Evolutionary conservation across 305 asterid genomes (phyloP).

Genomic region (Fraxinus ornus): DNA sequence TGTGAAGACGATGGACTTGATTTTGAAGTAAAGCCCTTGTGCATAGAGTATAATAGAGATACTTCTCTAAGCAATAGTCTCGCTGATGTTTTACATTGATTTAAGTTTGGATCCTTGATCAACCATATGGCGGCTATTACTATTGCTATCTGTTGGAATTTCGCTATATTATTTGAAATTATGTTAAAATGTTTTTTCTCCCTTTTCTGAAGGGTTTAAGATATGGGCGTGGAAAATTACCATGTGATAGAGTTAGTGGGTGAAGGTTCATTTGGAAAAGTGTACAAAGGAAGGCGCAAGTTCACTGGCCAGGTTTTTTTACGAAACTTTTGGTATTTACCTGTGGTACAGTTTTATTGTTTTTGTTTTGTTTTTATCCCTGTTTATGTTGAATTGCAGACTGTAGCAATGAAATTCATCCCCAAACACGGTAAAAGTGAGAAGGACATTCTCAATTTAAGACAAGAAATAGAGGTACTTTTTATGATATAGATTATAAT

Average conservation of each 20-base stretch:
- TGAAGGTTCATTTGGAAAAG: constrained; percentile 98
- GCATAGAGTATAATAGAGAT: neutral
- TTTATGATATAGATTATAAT: neutral
- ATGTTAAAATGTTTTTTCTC: constrained; percentile 8
- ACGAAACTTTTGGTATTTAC: neutral
- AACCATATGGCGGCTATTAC: neutral
- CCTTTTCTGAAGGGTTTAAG: constrained; percentile 22
- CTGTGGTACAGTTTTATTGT: neutral
- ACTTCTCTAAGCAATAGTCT: neutral
- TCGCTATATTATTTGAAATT: neutral
- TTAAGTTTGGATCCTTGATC: neutral
- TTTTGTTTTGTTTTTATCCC: neutral
- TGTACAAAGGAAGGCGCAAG: constrained; percentile 95
- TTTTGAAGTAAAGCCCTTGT: neutral
- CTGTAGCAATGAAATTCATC: constrained; percentile 97
- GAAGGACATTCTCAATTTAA: constrained; percentile 84
- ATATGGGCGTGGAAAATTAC: constrained; percentile 83
- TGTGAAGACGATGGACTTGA: neutral
- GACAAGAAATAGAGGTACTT: constrained; percentile 95
- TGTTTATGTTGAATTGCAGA: constrained; percentile 48
- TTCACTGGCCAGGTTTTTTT: constrained; percentile 76
- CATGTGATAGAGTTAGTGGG: constrained; percentile 97
- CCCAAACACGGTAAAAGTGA: constrained; percentile 97
- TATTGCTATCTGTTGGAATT: neutral
- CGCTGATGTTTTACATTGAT: constrained; percentile 15